Evolutionary conservation across 192 early-diverging fungal genomes (phyloP), one percentile per base, ranked within the genome.

Genomic region (Oehlia diaphana): DNA sequence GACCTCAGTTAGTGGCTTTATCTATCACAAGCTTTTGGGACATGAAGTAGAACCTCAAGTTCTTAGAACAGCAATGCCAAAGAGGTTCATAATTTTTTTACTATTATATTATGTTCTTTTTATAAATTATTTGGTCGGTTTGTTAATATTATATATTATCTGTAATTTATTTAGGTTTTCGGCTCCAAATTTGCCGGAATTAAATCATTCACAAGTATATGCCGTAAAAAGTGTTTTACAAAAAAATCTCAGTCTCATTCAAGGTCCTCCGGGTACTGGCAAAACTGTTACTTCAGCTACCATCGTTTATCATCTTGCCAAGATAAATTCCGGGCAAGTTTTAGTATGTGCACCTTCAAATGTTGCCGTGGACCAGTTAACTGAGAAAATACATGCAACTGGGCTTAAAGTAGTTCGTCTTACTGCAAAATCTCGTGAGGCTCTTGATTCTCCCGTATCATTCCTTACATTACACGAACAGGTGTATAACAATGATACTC

Each of bases 231-330:
- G 92, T 21, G 96, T 96, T 4, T 88, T 99, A n/a, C 91, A 92
- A 76, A 94, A 94, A 74, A 97, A 97, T 31, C 87, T 99, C 3
- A 95, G 92, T 82, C 87, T 99, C 37, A 99, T 99, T 74, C 98
- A 99, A 85, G 98, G 96, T 12, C 95, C 95, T 9, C 95, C 95
- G 0, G 97, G 98, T 74, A 99, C 98, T 4, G 98, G 98, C 77
- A 99, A 99, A 84, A 99, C 98, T 0, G 97, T 99, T 3, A 99
- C 97, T 0, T 96, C 95, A 1, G 97, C 97, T 2, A 97, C 98
- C 0, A 90, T 99, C 78, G 97, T 99, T 6, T 99, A 99, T 80
- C 97, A 99, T 81, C 85, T 99, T 16, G 95, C 95, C 53, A 93
- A 94, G 81, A 92, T 95, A 87, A 95, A 94, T 82, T 85, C 87